Evolutionary conservation across 208 protist genomes (phyloP).

Genomic region (Wallacemonas sp.): DNA sequence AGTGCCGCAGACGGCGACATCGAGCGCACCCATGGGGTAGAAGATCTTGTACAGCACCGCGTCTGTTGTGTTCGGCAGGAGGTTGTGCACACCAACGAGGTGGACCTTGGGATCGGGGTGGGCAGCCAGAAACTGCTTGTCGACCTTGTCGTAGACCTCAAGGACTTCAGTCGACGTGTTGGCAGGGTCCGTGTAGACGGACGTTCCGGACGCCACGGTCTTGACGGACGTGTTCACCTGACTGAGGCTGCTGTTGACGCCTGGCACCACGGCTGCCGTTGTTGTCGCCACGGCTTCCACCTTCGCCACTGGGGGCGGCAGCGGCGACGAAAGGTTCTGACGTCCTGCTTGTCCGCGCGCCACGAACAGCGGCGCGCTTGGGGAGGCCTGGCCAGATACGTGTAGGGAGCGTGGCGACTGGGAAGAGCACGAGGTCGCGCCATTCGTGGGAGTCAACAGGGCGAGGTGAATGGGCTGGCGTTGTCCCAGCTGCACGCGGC

Average conservation of each 20-base stretch:
- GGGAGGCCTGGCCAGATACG: background rate
- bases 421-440: background rate
- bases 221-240: constrained; percentile 4
- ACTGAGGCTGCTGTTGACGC: background rate
- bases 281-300: too few species aligned
- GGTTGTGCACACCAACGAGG: constrained; percentile 75
- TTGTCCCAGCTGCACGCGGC: constrained; percentile 12
- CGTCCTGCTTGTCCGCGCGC: background rate
- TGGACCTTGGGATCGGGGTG: constrained; percentile 33
- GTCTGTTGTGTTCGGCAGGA: constrained; percentile 43
- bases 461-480: constrained; percentile 15
- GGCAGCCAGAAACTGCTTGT: constrained; percentile 53
- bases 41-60: constrained; percentile 61
- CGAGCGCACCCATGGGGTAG: constrained; percentile 65
- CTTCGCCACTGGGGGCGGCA: background rate
- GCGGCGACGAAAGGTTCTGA: background rate
- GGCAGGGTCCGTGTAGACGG: constrained; percentile 8
- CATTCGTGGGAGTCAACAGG: background rate
- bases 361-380: background rate
- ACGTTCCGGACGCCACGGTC: background rate
- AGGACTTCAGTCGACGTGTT: constrained; percentile 14
- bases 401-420: background rate
- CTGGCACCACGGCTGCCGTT: background rate
- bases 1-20: constrained; percentile 49
- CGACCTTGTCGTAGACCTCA: constrained; percentile 40